Base-by-base conservation (phyloP, 768 basidiomycete genomes). In the Termitomyces titanicus region DNA sequence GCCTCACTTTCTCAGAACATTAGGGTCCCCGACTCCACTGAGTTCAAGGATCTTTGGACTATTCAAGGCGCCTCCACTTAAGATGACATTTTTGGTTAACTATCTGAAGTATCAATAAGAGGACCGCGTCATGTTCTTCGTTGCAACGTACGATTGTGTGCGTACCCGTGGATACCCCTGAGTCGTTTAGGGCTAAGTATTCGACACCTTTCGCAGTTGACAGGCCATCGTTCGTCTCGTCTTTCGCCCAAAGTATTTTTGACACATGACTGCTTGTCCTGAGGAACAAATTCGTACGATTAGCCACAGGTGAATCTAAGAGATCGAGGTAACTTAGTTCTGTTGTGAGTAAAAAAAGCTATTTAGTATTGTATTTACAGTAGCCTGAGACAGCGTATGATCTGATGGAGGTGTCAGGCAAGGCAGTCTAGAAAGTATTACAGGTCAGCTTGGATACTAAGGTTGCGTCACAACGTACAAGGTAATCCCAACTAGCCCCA, bases 331-430 rank as follows among this genome's bases (percentile, higher is more conserved):
- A 39, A 39, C 3, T 39, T 15, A 39, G 38, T 39, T 15, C 12
- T 39, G 4, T 13, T 39, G 38, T 39, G 38, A 5, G 15, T 39
- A 3, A 11, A 39, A 18, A 39, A 29, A n/a, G n/a, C n/a, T 29
- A 9, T 39, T 5, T 39, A 18, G 12, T 39, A 13, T 15, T 5
- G 12, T 10, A 9, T 46, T 20, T 24, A 56, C 59, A 60, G 44
- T 60, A 60, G 7, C 59, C 59, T 2, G 59, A 60, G 29, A 56
- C 55, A 17, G 59, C 59, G 35, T 60, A 56, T 7, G 59, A 60
- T 51, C 59, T 40, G 8, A 43, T 60, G 27, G 52, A 56, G 8
- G 59, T 56, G 31, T 56, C 59, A 10, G 27, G 52, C 12, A 60
- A 18, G 2, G 52, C 37, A 10, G 59, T 60, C 59, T 60, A 29